A percentile compares a stretch with the other conserved stretches of the same genome.
phyloP scores from a whole-genome alignment of 495 filamentous ascomycete species.

The Penicillium samsonianum region DNA sequence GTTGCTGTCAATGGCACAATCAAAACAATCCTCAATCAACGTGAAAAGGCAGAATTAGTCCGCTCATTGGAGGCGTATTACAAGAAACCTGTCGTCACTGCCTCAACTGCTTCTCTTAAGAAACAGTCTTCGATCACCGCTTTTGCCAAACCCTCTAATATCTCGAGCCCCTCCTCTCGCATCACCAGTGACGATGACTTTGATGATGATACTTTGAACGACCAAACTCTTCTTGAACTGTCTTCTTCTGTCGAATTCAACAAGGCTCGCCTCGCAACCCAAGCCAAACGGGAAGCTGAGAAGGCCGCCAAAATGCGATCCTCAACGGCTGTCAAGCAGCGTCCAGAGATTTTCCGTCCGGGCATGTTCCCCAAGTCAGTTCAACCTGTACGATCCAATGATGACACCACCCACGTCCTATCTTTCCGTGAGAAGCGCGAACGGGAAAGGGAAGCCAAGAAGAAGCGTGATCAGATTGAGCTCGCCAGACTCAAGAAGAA shows the following conservation, averaged over 20 bases:
- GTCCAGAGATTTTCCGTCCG: slow-evolving; percentile 19
- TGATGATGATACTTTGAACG: slow-evolving; percentile 38
- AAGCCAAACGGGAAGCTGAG: slow-evolving; percentile 40
- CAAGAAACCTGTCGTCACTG: slow-evolving; percentile 53
- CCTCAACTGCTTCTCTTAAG: slow-evolving; percentile 50
- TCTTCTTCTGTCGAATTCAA: slow-evolving; percentile 52
- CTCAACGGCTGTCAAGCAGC: slow-evolving; percentile 12
- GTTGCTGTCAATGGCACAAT: slow-evolving; percentile 58
- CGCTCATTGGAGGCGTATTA: slow-evolving; percentile 77
- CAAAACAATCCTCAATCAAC: slow-evolving; percentile 70
- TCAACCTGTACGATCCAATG: slow-evolving; percentile 35
- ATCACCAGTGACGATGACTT: slow-evolving; percentile 46
- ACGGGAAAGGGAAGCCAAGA: slow-evolving; percentile 71
- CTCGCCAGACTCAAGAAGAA: slow-evolving; percentile 64
- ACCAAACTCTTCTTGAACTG: slow-evolving; percentile 46
- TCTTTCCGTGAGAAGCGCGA: slow-evolving; percentile 69
- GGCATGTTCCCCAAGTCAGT: slow-evolving; percentile 30
- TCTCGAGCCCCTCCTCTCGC: slow-evolving; percentile 35
- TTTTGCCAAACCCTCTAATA: slow-evolving; percentile 51
- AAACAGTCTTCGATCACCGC: slow-evolving; percentile 70
- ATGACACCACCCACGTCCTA: slow-evolving; percentile 37
- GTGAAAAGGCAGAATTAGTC: slow-evolving; percentile 80
- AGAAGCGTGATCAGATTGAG: slow-evolving; percentile 66
- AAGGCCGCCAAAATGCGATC: slow-evolving; percentile 41
- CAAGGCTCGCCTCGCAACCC: slow-evolving; percentile 42